Base-by-base conservation (phyloP, 495 filamentous ascomycete species). In the Lasiosphaeria miniovina region DNA sequence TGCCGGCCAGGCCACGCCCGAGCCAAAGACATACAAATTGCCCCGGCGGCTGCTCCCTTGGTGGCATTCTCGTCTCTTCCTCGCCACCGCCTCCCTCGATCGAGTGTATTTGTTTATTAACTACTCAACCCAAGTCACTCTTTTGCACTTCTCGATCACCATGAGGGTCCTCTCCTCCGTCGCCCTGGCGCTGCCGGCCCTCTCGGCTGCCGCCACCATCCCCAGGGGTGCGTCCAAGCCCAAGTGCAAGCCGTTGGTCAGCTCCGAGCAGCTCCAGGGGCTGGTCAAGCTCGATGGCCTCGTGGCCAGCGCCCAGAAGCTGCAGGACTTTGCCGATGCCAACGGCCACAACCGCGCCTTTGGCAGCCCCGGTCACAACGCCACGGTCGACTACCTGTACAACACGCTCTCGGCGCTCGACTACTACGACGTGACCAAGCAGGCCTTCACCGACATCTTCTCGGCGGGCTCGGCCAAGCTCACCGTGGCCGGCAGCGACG, bases 331-430 rank as follows among this genome's bases (percentile, higher is more conserved):
- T 54, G 74, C 80, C 34, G 62, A 72, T n/a, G 61, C 64, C 51
- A 58, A 65, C 54, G 58, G 50, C 52, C 58, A 52, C 33, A 84
- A 83, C 63, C 77, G 87, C 51, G 82, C 84, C 31, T 86, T 88
- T 64, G 85, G 86, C 34, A 71, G 78, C 17, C 61, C 67, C 6
- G 86, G 85, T 36, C 88, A 90, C 71, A 81, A 86, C 43, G 76
- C 78, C 60, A 90, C 84, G 0, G 79, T 88, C 56, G 74, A 88
- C 46, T 90, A 79, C 60, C 66, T 90, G 63, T 82, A 82, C 62
- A 68, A 77, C 40, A 69, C 77, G 49, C 71, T 87, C 49, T 74
- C 67, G 10, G 52, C 57, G 3, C 62, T 70, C 35, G 74, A 77
- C 57, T 88, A 87, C 75, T 90, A 89, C 71, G 65, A 80, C 68